Conservation (phyloP, 345 rosid species). For the Hypericum androsaemum region DNA sequence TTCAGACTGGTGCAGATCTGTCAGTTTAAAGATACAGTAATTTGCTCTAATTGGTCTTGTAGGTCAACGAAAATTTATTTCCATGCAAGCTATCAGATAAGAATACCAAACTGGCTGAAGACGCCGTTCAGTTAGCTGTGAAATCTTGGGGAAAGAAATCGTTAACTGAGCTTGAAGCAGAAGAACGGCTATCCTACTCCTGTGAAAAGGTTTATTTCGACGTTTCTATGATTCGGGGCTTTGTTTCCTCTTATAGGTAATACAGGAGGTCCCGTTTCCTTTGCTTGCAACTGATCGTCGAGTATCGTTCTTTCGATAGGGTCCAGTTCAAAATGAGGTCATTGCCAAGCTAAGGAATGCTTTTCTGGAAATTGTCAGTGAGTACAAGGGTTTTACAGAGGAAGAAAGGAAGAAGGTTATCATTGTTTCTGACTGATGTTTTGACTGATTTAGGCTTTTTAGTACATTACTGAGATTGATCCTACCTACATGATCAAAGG, state of each 20-base stretch:
- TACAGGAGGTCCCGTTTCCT: background rate
- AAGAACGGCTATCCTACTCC: constrained; percentile 84
- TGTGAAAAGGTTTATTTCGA: constrained; percentile 70
- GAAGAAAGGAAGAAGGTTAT: constrained; percentile 82
- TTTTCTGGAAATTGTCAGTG: constrained; percentile 59
- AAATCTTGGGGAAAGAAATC: constrained; percentile 82
- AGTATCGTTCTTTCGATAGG: constrained; percentile 30
- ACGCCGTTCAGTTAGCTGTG: constrained; percentile 72
- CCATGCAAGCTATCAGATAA: constrained; percentile 67
- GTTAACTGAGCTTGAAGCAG: constrained; percentile 87
- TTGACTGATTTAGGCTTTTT: constrained; percentile 12
- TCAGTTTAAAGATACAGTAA: constrained; percentile 1
- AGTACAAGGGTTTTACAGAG: constrained; percentile 71
- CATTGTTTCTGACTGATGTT: constrained; percentile 3
- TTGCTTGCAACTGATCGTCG: background rate
- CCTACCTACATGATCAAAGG: constrained; percentile 36
- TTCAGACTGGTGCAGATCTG: background rate
- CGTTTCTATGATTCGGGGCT: background rate
- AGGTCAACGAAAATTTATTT: constrained; percentile 85
- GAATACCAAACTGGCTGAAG: constrained; percentile 64
- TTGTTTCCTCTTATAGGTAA: background rate
- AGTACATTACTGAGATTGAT: constrained; percentile 8
- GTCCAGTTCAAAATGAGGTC: constrained; percentile 87
- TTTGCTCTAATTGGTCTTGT: constrained; percentile 14
- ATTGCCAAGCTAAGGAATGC: constrained; percentile 68